phyloP scores from a whole-genome alignment of 257 asterid genomes.

The Coffea eugenioides region DNA sequence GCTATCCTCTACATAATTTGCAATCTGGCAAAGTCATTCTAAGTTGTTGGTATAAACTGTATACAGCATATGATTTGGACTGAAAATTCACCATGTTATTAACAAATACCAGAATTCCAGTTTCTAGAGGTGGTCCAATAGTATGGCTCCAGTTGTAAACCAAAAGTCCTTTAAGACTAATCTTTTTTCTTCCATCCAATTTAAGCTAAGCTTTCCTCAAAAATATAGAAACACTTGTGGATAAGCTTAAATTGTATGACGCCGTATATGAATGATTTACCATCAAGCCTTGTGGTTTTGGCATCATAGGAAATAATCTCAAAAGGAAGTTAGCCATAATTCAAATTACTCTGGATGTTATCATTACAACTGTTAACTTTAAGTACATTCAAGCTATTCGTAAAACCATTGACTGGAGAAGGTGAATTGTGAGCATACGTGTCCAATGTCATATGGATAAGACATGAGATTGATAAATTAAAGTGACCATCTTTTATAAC shows the following conservation, averaged over 20 bases:
- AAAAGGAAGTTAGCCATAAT: background rate
- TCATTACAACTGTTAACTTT: background rate
- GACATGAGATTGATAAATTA: background rate
- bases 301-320: background rate
- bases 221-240: background rate
- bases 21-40: background rate
- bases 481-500: background rate
- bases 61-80: background rate
- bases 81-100: background rate
- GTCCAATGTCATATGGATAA: background rate
- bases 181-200: background rate
- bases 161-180: background rate
- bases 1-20: background rate
- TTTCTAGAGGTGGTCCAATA: background rate
- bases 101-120: background rate
- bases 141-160: background rate
- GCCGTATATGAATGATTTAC: background rate
- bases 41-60: constrained; percentile 2
- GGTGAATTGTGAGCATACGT: background rate
- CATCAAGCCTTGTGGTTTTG: background rate
- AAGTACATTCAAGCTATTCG: background rate
- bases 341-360: background rate
- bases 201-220: background rate
- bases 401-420: background rate
- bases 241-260: background rate